A percentile compares a stretch with the other conserved stretches of the same genome.
phyloP scores from a whole-genome alignment of 805 yeast genomes.

The Brettanomyces bruxellensis region DNA sequence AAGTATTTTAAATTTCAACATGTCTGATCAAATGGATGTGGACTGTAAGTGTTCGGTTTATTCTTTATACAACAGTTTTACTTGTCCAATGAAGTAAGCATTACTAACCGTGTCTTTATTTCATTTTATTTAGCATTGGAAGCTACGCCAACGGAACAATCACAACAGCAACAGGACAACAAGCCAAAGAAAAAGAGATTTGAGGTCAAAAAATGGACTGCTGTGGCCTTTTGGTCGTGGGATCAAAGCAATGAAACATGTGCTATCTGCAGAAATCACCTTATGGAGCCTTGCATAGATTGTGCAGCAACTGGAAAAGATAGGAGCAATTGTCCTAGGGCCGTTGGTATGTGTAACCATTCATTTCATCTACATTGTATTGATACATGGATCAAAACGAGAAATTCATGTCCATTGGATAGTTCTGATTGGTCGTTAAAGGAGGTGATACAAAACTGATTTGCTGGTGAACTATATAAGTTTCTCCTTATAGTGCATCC shows the following conservation, averaged over 20 bases:
- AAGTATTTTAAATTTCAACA: background rate
- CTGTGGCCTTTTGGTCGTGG: slow-evolving; percentile 99
- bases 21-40: slow-evolving; percentile 15
- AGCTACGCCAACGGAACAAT: background rate
- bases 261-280: slow-evolving; percentile 95
- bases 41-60: slow-evolving; percentile 1
- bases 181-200: slow-evolving; percentile 56
- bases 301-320: slow-evolving; percentile 59
- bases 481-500: background rate
- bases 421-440: slow-evolving; percentile 70
- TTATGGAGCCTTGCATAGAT: slow-evolving; percentile 97
- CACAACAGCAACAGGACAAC: slow-evolving; percentile 5
- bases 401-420: slow-evolving; percentile 95
- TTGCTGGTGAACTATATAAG: background rate
- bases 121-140: background rate
- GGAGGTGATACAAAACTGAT: slow-evolving; percentile 18
- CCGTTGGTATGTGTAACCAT: slow-evolving; percentile 96
- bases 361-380: slow-evolving; percentile 99
- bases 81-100: background rate
- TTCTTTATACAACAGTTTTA: background rate
- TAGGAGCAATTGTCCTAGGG: slow-evolving; percentile 61
- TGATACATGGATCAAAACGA: slow-evolving; percentile 86
- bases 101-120: background rate
- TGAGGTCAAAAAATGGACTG: slow-evolving; percentile 96
- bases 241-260: slow-evolving; percentile 71